Conservation (phyloP, 306 rosid species). For the Medicago lupulina region DNA sequence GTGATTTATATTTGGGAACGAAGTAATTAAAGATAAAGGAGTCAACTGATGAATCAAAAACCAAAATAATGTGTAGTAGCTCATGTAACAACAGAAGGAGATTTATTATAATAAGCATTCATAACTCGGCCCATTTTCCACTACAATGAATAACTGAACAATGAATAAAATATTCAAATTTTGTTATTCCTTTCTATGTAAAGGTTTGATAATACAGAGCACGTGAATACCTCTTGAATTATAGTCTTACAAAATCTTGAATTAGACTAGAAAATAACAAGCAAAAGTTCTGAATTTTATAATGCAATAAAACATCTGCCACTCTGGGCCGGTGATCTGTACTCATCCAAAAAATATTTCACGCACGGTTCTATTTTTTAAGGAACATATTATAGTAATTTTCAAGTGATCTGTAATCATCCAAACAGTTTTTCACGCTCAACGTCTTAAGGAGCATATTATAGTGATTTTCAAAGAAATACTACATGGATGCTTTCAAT, state of each 20-base stretch:
- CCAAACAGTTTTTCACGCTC: too few relatives aligned
- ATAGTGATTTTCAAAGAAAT: constrained; percentile 24
- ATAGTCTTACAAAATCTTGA: constrained; percentile 1
- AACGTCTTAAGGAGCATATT: background rate
- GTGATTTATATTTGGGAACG: background rate
- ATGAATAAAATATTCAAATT: background rate
- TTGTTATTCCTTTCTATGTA: constrained; percentile 5
- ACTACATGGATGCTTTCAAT: constrained; percentile 18
- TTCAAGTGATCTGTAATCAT: constrained; percentile 11
- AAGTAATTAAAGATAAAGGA: constrained; percentile 4
- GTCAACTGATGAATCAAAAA: constrained; percentile 26
- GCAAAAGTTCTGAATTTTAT: constrained; percentile 2
- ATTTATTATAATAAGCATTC: constrained; percentile 16
- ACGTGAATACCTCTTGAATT: constrained; percentile 18
- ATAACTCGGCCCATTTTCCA: constrained; percentile 34
- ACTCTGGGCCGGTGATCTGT: background rate
- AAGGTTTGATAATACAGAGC: constrained; percentile 17
- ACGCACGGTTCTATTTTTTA: constrained; percentile 2
- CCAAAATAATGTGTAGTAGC: constrained; percentile 2
- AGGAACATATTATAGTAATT: background rate
- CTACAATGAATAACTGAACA: constrained; percentile 4
- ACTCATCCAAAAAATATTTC: constrained; percentile 11
- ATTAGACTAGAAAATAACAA: constrained; percentile 27
- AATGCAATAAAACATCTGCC: constrained; percentile 26
- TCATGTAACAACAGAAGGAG: constrained; percentile 24